Evolutionary conservation across 208 protist genomes (phyloP).

Genomic region (Leishmania amazonensis): DNA sequence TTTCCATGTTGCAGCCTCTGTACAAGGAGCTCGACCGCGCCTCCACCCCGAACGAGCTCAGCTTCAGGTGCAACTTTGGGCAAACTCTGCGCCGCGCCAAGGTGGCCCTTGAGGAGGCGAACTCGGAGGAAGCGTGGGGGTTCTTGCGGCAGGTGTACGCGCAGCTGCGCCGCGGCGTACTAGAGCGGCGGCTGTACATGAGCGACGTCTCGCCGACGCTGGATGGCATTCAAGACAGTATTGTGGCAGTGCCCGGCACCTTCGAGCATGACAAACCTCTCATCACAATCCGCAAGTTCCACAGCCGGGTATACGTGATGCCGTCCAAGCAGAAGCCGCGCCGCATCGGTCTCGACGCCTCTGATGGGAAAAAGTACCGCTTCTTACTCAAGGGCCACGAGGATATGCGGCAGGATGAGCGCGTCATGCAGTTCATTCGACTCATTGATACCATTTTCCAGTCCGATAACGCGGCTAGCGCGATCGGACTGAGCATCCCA

Average conservation of each 20-base stretch:
- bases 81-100: constrained; percentile 61
- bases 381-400: constrained; percentile 99
- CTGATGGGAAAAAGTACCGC: constrained; percentile 95
- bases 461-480: constrained; percentile 76
- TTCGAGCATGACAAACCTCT: constrained; percentile 92
- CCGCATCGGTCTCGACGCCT: constrained; percentile 96
- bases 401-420: constrained; percentile 99
- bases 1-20: constrained; percentile 94
- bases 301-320: constrained; percentile 95
- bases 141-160: constrained; percentile 87
- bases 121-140: constrained; percentile 69
- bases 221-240: constrained; percentile 92
- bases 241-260: constrained; percentile 97
- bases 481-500: constrained; percentile 94
- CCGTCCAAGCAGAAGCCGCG: constrained; percentile 99
- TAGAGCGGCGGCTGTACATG: constrained; percentile 81
- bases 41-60: constrained; percentile 94
- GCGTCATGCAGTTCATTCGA: constrained; percentile 99
- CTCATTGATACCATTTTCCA: constrained; percentile 98
- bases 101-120: constrained; percentile 55
- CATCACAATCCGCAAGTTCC: constrained; percentile 96
- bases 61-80: constrained; percentile 91
- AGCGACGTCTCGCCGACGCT: constrained; percentile 95
- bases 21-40: constrained; percentile 94
- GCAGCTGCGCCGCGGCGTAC: constrained; percentile 73